A percentile compares a stretch with the other conserved stretches of the same genome.
Conservation (phyloP, 495 filamentous ascomycete species). For the Pseudotulostoma volvatum region DNA sequence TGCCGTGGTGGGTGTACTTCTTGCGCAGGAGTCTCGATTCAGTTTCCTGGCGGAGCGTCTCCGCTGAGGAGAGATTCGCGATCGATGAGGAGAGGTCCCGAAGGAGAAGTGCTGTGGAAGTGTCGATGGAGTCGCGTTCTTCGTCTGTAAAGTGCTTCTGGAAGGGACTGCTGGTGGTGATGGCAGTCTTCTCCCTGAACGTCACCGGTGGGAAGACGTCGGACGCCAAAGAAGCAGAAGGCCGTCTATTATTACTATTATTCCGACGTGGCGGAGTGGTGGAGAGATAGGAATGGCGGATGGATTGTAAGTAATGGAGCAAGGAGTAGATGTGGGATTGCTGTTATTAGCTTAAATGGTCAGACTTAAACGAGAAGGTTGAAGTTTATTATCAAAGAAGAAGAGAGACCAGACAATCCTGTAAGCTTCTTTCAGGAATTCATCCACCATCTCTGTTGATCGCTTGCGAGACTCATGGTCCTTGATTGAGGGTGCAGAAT, state of each 20-base stretch:
- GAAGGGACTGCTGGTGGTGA: conserved; percentile 10
- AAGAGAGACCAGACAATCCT: conserved; percentile 81
- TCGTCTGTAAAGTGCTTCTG: conserved; percentile 41
- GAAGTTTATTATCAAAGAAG: background rate
- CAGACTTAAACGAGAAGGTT: too few species aligned
- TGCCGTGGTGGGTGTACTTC: conserved; percentile 38
- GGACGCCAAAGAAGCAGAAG: too few species aligned
- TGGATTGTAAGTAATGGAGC: conserved; percentile 55
- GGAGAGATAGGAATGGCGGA: conserved; percentile 85
- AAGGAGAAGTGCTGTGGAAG: conserved; percentile 64
- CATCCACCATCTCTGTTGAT: conserved; percentile 44
- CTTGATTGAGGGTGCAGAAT: conserved; percentile 23
- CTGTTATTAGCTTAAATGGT: conserved; percentile 35
- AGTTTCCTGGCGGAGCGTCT: conserved; percentile 63
- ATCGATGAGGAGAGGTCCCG: conserved; percentile 69
- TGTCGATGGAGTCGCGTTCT: conserved; percentile 67
- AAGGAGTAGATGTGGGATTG: conserved; percentile 72
- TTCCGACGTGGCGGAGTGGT: conserved; percentile 31
- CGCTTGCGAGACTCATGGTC: conserved; percentile 5
- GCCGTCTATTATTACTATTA: conserved; percentile 25
- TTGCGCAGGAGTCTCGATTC: conserved; percentile 45
- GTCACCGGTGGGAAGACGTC: too few species aligned
- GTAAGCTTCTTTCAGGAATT: conserved; percentile 92
- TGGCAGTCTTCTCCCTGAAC: conserved; percentile 18
- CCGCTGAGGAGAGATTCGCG: conserved; percentile 58